Evolutionary conservation across 2,329 filamentous ascomycete genomes (phyloP), one percentile per base, ranked within the genome.

Genomic region (Aspergillus pseudoterreus): DNA sequence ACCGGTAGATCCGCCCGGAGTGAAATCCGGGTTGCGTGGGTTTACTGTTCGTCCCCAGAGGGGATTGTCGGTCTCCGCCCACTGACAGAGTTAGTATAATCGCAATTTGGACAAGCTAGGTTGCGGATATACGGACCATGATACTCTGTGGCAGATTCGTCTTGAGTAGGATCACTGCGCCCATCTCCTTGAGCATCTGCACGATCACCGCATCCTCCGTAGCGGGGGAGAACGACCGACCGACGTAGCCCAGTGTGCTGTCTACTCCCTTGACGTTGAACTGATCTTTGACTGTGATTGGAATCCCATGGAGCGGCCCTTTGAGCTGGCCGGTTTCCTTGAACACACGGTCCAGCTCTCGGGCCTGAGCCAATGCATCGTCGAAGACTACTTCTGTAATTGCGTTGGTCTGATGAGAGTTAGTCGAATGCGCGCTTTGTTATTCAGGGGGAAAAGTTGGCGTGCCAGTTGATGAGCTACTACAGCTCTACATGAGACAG

Each of bases 241-340:
- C 73, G 1, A 82, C 78, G 56, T 85, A 85, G 6, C 83, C 83
- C 3, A 85, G 66, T 0, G 83, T 84, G 0, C 78, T 77, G 48
- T 85, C 80, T 3, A 76, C 63, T 1, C 80, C 82, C 52, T 78
- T 78, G 39, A 86, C 71, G 21, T 84, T 78, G 65, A 85, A 86
- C 12, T 82, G 81, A 47, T 86, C 83, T 62, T 86, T 86, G 11
- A 83, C 58, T 5, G 74, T 78, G 49, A 84, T 72, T 0, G 80
- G 80, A 2, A 83, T 63, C 0, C 79, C 81, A 62, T 81, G 81
- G 10, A 79, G 57, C 17, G 77, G 71, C 3, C 80, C 79, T 58
- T 79, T 72, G 12, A 74, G 57, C 57, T 73, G 71, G 4, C 72
- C 72, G 0, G 61, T 64, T 24, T 52, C 49, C 24, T 54, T 51